phyloP scores from a whole-genome alignment of 202 grass and related monocot species.

The Zizania palustris region DNA sequence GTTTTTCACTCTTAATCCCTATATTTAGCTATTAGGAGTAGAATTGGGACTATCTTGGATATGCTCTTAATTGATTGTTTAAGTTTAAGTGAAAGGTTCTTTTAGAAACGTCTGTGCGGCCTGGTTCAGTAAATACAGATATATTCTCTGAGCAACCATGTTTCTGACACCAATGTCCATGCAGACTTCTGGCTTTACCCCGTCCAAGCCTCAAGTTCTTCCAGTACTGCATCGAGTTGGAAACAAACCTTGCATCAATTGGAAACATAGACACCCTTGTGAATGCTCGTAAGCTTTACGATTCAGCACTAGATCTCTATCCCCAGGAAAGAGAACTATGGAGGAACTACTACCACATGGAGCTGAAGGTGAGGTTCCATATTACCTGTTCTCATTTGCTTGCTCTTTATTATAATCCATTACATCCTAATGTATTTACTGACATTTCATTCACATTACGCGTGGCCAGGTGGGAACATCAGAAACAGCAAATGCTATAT shows the following conservation, averaged over 20 bases:
- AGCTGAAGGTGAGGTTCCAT: slow-evolving; percentile 56
- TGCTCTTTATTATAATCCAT: neutral
- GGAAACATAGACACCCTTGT: slow-evolving; percentile 48
- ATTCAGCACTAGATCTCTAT: slow-evolving; percentile 58
- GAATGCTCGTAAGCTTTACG: slow-evolving; percentile 65
- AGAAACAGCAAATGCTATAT: slow-evolving; percentile 72
- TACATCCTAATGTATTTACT: neutral
- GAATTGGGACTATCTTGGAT: no score
- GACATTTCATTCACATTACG: slow-evolving; percentile 13
- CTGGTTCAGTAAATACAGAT: neutral
- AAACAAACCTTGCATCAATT: slow-evolving; percentile 60
- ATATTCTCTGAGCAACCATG: slow-evolving; percentile 1
- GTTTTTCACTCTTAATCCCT: no score
- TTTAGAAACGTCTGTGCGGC: neutral
- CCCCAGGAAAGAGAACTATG: slow-evolving; percentile 67
- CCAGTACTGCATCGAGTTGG: slow-evolving; percentile 71
- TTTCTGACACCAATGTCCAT: slow-evolving; percentile 4
- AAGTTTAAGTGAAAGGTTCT: neutral
- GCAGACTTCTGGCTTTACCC: slow-evolving; percentile 70
- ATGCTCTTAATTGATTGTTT: no score
- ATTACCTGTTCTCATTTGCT: neutral
- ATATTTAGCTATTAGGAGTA: no score
- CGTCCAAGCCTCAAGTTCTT: slow-evolving; percentile 72
- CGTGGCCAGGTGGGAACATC: slow-evolving; percentile 71
- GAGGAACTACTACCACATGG: slow-evolving; percentile 83